Percentiles rank a stretch among this genome's conserved stretches.
phyloP scores from a whole-genome alignment of 768 basidiomycete genomes.

The Auricularia cornea region DNA sequence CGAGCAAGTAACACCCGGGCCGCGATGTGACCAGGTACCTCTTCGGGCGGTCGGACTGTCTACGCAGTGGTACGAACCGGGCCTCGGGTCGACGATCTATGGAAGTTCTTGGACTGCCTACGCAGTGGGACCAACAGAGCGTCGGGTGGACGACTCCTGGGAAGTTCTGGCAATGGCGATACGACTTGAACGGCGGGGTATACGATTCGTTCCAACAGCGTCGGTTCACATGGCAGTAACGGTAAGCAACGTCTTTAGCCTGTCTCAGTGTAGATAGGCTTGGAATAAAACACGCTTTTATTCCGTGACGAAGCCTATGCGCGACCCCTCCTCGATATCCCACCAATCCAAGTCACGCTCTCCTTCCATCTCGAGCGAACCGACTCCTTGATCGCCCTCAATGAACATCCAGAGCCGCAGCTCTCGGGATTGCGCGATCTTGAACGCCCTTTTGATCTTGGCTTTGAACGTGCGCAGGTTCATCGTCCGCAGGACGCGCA shows the following conservation, averaged over 20 bases:
- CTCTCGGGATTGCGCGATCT: conserved; percentile 21
- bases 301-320: conserved; percentile 18
- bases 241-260: neutral
- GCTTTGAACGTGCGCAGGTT: conserved; percentile 51
- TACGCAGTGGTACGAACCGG: too few relatives aligned
- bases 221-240: too few relatives aligned
- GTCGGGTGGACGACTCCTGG: too few relatives aligned
- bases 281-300: neutral
- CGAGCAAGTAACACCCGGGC: too few relatives aligned
- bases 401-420: conserved; percentile 51
- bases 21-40: too few relatives aligned
- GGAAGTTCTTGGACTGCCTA: too few relatives aligned
- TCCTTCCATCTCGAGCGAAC: conserved; percentile 32
- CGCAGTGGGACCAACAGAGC: too few relatives aligned
- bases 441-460: conserved; percentile 48
- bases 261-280: neutral
- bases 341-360: conserved; percentile 59
- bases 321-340: conserved; percentile 52
- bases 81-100: too few relatives aligned
- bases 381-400: conserved; percentile 24
- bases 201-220: too few relatives aligned
- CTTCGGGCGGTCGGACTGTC: too few relatives aligned
- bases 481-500: conserved; percentile 65
- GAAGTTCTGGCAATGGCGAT: too few relatives aligned
- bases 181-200: too few relatives aligned